Percentiles rank a stretch among this genome's conserved stretches.
Conservation (phyloP, 805 yeast genomes). For the Lachancea thermotolerans region DNA sequence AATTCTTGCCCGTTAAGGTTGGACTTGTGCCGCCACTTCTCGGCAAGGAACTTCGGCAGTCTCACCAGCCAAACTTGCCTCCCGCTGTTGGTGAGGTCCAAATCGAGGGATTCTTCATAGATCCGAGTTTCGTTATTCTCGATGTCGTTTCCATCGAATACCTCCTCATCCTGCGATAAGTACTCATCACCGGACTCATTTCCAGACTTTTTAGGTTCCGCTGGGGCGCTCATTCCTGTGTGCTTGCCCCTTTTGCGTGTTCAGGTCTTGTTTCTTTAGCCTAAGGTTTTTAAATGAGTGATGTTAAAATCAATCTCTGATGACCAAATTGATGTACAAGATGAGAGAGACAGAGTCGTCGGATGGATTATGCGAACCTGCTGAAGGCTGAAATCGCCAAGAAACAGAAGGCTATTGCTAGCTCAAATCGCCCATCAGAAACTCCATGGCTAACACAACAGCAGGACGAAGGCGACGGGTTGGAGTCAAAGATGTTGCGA, state of each 20-base stretch:
- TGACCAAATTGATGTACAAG: not conserved
- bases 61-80: conserved; percentile 90
- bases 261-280: not conserved
- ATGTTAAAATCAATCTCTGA: not conserved
- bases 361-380: conserved; percentile 44
- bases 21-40: conserved; percentile 64
- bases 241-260: not conserved
- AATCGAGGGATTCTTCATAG: conserved; percentile 65
- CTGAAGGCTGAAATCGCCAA: conserved; percentile 43
- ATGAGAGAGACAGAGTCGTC: not conserved
- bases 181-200: conserved; percentile 34
- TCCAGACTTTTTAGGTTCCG: conserved; percentile 7
- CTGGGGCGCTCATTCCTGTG: conserved; percentile 4
- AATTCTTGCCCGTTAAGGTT: conserved; percentile 64
- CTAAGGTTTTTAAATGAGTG: not conserved
- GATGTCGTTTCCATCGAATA: conserved; percentile 40
- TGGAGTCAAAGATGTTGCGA: no score
- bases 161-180: conserved; percentile 38
- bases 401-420: conserved; percentile 12
- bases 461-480: no score
- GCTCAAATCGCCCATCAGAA: conserved; percentile 12
- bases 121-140: conserved; percentile 33
- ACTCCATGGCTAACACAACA: no score
- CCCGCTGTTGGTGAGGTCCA: conserved; percentile 54
- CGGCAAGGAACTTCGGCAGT: conserved; percentile 80